Evolutionary conservation across 352 stramenopile species (phyloP), one percentile per base, ranked within the genome.

Genomic region (Peronospora destructor): DNA sequence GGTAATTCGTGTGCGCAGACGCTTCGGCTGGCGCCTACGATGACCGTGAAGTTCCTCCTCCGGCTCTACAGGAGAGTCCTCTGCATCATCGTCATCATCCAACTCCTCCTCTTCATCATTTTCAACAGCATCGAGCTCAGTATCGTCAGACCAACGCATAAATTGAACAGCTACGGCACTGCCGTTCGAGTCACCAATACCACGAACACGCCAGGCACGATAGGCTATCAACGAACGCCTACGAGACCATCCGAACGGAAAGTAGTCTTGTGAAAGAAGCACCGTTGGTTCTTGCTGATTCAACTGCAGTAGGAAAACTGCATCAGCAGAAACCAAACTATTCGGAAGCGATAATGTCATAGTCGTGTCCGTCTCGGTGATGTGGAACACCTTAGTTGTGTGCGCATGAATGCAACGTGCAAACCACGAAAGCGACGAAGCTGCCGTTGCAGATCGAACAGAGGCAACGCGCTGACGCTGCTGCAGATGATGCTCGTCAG

Each of bases 91-190:
- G 0, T 75, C 65, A 2, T 74, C 66, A n/a, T 68, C 67, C 35
- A 73, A 43, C 32, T 67, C 56, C 14, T 74, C 61, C 14, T 74
- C 64, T 45, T 80, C 69, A 13, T 73, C 66, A 6, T 73, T 70
- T 4, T 71, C 61, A 8, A 70, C 35, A 16, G 40, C 51, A 26
- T 66, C 47, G 2, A 66, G 35, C 8, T 59, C 61, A 7, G 54
- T 59, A 17, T 53, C 53, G n/a, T 73, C 63, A 3, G 76, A 73
- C 76, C 76, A 87, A 48, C 73, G 67, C 76, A 87, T 87, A 41
- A 75, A 75, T 33, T 84, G 67, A 29, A 84, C 65, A 0, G 64
- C 71, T 8, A 84, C 57, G 0, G 64, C 64, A 19, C 71, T 80
- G 30, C 67, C 66, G 51, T 72, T 76, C 49, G 66, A 56, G 50